Evolutionary conservation across 169 alveolate genomes (phyloP).

Genomic region (Plasmodium adleri): DNA sequence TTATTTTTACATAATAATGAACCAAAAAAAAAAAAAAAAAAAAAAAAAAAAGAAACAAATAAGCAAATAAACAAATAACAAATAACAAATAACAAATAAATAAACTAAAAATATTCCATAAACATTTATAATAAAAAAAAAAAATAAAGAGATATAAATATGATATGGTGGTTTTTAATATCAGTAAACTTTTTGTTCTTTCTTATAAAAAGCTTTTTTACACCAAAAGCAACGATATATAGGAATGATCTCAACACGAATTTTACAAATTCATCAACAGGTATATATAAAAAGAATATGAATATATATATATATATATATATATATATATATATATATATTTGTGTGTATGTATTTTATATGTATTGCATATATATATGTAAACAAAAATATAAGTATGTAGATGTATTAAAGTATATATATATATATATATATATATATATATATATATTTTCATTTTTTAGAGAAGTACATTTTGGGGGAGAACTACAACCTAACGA

Average conservation of each 20-base stretch:
- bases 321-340: not conserved
- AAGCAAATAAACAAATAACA: constrained; percentile 13
- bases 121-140: no score
- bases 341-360: not conserved
- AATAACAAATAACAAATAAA: constrained; percentile 8
- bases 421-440: not conserved
- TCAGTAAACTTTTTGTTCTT: constrained; percentile 74
- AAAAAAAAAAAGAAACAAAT: not conserved
- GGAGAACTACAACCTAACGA: constrained; percentile 70
- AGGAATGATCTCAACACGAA: constrained; percentile 33
- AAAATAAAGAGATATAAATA: constrained; percentile 5
- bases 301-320: not conserved
- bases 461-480: constrained; percentile 75
- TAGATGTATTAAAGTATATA: not conserved
- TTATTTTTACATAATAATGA: constrained; percentile 4
- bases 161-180: constrained; percentile 77
- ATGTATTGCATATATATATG: not conserved
- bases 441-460: not conserved
- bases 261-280: constrained; percentile 22
- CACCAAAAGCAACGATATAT: constrained; percentile 53
- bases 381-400: no score
- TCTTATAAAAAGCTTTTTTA: constrained; percentile 72
- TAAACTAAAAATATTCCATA: not conserved
- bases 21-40: constrained; percentile 8
- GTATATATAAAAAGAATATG: constrained; percentile 8